Evolutionary conservation across 2,329 filamentous ascomycete genomes (phyloP).

Genomic region (Phaeosphaeriaceae sp.): DNA sequence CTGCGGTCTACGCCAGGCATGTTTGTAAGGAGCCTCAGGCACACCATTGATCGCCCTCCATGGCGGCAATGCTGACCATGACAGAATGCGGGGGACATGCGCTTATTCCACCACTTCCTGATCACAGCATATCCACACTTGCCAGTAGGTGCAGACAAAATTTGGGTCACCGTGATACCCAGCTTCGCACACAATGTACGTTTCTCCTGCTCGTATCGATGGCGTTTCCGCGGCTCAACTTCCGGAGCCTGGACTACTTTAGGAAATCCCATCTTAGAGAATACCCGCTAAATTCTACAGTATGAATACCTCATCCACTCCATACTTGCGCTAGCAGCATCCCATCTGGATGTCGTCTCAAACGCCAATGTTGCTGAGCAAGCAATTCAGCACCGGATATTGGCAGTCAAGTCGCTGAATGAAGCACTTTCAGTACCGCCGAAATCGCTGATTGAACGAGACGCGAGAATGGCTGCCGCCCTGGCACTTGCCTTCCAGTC

Average conservation of each 20-base stretch:
- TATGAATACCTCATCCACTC: constrained; percentile 76
- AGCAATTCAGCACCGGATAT: constrained; percentile 70
- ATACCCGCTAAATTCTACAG: constrained; percentile 43
- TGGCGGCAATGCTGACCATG: constrained; percentile 18
- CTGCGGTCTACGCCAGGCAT: constrained; percentile 41
- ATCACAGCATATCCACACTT: constrained; percentile 69
- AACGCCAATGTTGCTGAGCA: constrained; percentile 61
- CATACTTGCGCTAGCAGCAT: constrained; percentile 72
- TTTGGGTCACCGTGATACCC: constrained; percentile 74
- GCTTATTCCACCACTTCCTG: constrained; percentile 73
- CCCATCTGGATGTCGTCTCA: constrained; percentile 64
- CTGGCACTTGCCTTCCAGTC: constrained; percentile 49
- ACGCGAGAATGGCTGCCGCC: constrained; percentile 48
- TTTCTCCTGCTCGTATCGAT: constrained; percentile 1
- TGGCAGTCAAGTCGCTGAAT: constrained; percentile 64
- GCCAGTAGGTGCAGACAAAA: constrained; percentile 69
- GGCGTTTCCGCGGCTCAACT: background rate
- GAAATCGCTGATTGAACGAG: constrained; percentile 39
- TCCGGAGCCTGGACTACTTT: background rate
- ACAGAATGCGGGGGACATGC: constrained; percentile 65
- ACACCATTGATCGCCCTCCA: background rate
- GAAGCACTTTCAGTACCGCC: constrained; percentile 46
- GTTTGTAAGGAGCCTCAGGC: constrained; percentile 37
- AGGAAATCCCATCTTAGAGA: background rate
- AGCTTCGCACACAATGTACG: constrained; percentile 71